Base-by-base conservation (phyloP, 495 filamentous ascomycete species). In the Emericellopsis terricola region DNA sequence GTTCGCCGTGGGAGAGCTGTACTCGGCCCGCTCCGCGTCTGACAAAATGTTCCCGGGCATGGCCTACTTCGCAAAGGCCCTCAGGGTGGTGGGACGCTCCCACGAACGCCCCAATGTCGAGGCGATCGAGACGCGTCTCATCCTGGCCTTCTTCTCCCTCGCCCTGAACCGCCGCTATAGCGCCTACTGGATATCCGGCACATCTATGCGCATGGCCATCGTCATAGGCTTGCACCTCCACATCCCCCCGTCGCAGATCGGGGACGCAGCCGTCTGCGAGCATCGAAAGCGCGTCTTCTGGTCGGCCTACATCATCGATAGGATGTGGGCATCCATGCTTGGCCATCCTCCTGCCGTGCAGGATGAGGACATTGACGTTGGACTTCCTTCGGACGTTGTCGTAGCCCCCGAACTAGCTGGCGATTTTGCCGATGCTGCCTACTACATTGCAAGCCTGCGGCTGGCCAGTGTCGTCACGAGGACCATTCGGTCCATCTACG, bases 251-350 rank as follows among this genome's bases (percentile, higher is more conserved):
- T 52, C 55, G n/a, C 59, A 64, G 37, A 46, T 56, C 15, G 60
- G 60, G 19, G 58, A 60, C 30, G 51, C 56, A 0, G 51, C 56
- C 0, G 55, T 59, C 33, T 50, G 58, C 11, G 55, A 64, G 34
- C 59, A 64, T 29, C 58, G 59, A 7, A 58, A 15, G 57, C 6
- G 23, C 6, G 6, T 26, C 11, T 26, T 6, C 6, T 26, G 23
- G 23, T 6, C 23, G 11, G 23, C 61, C 29, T 64, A 64, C 40
- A 59, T 59, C 20, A 62, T 64, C 35, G 58, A 64, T 34, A 53
- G 57, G 19, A 59, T 60, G 54, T 62, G 56, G 57, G 55, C 53
- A 13, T 60, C 57, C 8, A 62, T 57, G 28, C 59, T 62, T 52
- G 59, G 59, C 4, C 46, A 60, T 1, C 57, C 58, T 3, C 50